Base-by-base conservation (phyloP, 371 early-diverging fungal genomes). In the Hamiltosporidium tvaerminnensis region DNA sequence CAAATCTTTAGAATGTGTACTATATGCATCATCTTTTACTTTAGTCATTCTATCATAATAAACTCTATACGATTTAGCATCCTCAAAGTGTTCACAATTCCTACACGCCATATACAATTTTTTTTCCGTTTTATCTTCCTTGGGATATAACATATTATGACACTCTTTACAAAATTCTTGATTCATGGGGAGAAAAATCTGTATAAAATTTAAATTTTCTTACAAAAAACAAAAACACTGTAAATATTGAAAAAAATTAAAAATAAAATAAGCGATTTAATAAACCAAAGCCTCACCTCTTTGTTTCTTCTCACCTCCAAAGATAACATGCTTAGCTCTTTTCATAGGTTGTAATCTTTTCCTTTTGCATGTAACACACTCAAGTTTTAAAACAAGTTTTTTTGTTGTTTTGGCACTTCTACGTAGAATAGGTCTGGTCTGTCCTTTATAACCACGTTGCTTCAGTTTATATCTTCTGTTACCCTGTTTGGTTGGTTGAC, bases 391-490 rank as follows among this genome's bases (percentile, higher is more conserved):
- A 48, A 77, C 76, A 36, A 73, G 57, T 65, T 79, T 79, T 57
- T 79, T 79, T 2, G 79, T 76, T n/a, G 65, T 54, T 49, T 79
- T 79, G 5, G 76, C 71, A 53, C 75, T 79, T 67, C 77, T 70
- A 63, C 70, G 62, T 14, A 79, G 57, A 64, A 77, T 77, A 35
- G 80, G 80, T 62, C 68, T 79, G 9, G 75, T 79, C 55, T 79
- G 80, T 35, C 78, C 78, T 60, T 75, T 69, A 62, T 60, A 73
- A 16, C 77, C 77, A 34, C 61, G 63, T 57, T 77, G 77, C 62
- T 79, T 79, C 32, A 71, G 48, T 34, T 57, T 59, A 65, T 79
- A 79, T 65, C 80, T 73, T 55, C 80, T 70, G 10, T 68, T 65
- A 59, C 80, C 80, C 57, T 74, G 70, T 47, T 63, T 70, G 1